phyloP scores from a whole-genome alignment of 176 grass and related monocot species.

The Phyllostachys edulis region DNA sequence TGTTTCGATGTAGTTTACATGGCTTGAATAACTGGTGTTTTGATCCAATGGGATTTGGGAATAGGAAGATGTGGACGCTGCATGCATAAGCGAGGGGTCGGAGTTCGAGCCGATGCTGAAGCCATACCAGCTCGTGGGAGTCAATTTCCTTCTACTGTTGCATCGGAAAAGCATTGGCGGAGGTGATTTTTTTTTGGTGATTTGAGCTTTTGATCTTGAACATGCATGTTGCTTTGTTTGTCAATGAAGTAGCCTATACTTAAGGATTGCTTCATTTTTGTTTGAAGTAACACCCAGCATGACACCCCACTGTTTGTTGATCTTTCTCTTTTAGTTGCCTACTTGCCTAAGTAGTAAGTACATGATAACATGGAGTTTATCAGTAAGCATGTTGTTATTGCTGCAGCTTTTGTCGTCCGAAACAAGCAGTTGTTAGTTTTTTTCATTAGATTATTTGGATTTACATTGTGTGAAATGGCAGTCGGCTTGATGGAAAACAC shows the following conservation, averaged over 20 bases:
- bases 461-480: constrained; percentile 7
- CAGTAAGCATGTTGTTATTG: constrained; percentile 1
- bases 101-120: constrained; percentile 77
- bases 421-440: constrained; percentile 11
- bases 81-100: constrained; percentile 62
- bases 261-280: neutral
- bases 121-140: constrained; percentile 93
- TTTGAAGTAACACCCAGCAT: neutral
- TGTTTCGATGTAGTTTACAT: constrained; percentile 5
- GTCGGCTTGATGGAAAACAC: constrained; percentile 1
- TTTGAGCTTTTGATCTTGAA: constrained; percentile 1
- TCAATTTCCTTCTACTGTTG: constrained; percentile 93
- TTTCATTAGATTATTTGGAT: neutral
- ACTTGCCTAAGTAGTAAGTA: neutral
- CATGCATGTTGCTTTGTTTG: constrained; percentile 8
- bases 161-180: constrained; percentile 88
- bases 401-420: constrained; percentile 1
- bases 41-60: constrained; percentile 33
- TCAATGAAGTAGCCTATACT: neutral
- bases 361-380: neutral
- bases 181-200: constrained; percentile 49
- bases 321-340: neutral
- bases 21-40: neutral
- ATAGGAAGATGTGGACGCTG: constrained; percentile 77
- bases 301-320: neutral